Evolutionary conservation across 768 basidiomycete genomes (phyloP), one percentile per base, ranked within the genome.

Genomic region (Wakefieldia striispora): DNA sequence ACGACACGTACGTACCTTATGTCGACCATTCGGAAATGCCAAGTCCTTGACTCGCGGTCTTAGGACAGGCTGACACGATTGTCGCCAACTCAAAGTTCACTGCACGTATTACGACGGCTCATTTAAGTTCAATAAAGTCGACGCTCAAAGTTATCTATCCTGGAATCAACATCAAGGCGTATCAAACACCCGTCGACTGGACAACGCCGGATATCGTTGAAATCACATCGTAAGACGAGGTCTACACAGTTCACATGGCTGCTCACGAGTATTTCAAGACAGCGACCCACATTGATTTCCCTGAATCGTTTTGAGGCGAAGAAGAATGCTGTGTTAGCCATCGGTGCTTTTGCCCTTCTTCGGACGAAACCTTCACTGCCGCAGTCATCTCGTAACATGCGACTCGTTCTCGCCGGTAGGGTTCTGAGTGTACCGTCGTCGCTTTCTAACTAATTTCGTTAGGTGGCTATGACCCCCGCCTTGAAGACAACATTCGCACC

Each of bases 231-330:
- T 88, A 61, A 59, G 86, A 36, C 8, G 9, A 21, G 2, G 11
- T 20, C 9, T 24, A 1, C 9, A 13, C n/a, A 3, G 5, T 27
- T 17, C 39, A 33, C 17, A n/a, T 42, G 6, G 17, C 6, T 50
- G 12, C 40, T 57, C 23, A 48, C 40, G 20, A 16, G 47, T 27
- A 56, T 85, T 84, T 37, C 66, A 79, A 69, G 66, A 19, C 33
- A 45, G 29, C 75, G 77, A 4, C 90, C 88, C 1, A 93, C 91
- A 0, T 68, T 98, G 4, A 62, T 97, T 1, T 91, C 95, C 5
- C 72, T 98, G 31, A 98, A 99, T 65, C 87, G 95, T 2, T 98
- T 95, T 62, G 97, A 99, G 69, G 81, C 78, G 60, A 98, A 98
- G 75, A 99, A 99, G 72, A 95, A 98, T 57, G 78, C 77, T 1